phyloP scores from a whole-genome alignment of 768 basidiomycete species.

The Boletus rubroflammeus region DNA sequence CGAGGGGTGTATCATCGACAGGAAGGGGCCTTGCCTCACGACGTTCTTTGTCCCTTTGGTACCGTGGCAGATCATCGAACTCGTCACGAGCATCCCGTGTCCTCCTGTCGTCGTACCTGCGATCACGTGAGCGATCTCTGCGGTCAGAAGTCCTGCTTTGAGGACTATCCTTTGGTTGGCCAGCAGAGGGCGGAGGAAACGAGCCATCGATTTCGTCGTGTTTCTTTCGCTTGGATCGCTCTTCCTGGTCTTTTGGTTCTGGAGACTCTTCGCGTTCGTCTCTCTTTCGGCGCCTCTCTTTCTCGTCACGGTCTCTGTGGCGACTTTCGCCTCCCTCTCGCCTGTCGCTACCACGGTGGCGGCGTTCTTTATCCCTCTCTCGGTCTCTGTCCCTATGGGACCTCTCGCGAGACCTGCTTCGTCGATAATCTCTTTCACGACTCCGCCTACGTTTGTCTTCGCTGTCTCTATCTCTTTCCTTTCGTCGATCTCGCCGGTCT shows the following conservation, averaged over 20 bases:
- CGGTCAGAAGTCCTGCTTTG: conserved; percentile 42
- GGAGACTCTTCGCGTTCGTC: conserved; percentile 55
- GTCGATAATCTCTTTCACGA: conserved; percentile 48
- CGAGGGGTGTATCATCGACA: conserved; percentile 39
- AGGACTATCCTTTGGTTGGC: conserved; percentile 46
- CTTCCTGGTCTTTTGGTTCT: conserved; percentile 45
- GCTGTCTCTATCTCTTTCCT: conserved; percentile 48
- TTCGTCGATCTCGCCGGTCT: conserved; percentile 46
- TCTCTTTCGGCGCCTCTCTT: conserved; percentile 61
- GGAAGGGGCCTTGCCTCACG: conserved; percentile 39
- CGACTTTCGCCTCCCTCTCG: conserved; percentile 53
- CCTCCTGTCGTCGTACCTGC: conserved; percentile 50
- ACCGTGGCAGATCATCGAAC: conserved; percentile 51
- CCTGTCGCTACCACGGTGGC: conserved; percentile 45
- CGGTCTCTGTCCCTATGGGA: conserved; percentile 38
- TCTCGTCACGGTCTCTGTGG: conserved; percentile 50
- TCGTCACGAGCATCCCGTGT: conserved; percentile 53
- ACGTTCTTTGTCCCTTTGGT: conserved; percentile 41
- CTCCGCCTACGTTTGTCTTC: conserved; percentile 63
- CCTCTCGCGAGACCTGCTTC: conserved; percentile 49
- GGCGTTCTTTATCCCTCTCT: conserved; percentile 33
- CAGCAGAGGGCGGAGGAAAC: conserved; percentile 37
- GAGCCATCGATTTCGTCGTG: conserved; percentile 52
- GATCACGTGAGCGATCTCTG: conserved; percentile 52
- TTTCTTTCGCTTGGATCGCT: conserved; percentile 64